Conservation (phyloP, 2,329 filamentous ascomycete species). For the Microcera coccophila region DNA sequence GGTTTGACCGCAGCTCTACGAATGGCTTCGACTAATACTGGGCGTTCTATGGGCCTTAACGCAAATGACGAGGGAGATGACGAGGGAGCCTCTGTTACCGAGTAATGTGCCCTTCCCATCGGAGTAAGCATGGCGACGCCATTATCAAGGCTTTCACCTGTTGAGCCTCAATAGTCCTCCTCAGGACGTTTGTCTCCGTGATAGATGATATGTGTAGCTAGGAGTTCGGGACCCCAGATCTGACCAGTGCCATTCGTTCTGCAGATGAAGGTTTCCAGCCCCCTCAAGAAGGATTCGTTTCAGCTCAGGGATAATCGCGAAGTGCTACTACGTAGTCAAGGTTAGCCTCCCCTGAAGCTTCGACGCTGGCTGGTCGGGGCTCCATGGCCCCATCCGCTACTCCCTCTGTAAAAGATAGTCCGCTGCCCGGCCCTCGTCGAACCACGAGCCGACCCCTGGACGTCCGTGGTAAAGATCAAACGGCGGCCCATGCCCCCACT, state of each 20-base stretch:
- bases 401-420: slow-evolving; percentile 9
- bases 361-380: slow-evolving; percentile 10
- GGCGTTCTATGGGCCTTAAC: neutral
- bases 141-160: too few species aligned
- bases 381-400: slow-evolving; percentile 21
- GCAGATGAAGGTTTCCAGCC: slow-evolving; percentile 1
- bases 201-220: too few species aligned
- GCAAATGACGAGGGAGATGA: too few species aligned
- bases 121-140: too few species aligned
- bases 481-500: slow-evolving; percentile 21
- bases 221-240: neutral
- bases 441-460: slow-evolving; percentile 17
- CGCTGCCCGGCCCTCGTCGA: slow-evolving; percentile 13
- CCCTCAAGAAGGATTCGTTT: slow-evolving; percentile 27
- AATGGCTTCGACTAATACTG: slow-evolving; percentile 7
- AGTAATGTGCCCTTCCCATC: too few species aligned
- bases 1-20: slow-evolving; percentile 5
- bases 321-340: too few species aligned
- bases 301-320: slow-evolving; percentile 20
- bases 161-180: too few species aligned
- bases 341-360: slow-evolving; percentile 9
- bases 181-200: too few species aligned
- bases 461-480: slow-evolving; percentile 18
- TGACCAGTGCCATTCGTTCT: neutral
- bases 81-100: too few species aligned